Percentiles rank a stretch among this genome's conserved stretches.
Conservation (phyloP, 2,329 filamentous ascomycete genomes). For the Pseudocercospora pini-densiflorae region DNA sequence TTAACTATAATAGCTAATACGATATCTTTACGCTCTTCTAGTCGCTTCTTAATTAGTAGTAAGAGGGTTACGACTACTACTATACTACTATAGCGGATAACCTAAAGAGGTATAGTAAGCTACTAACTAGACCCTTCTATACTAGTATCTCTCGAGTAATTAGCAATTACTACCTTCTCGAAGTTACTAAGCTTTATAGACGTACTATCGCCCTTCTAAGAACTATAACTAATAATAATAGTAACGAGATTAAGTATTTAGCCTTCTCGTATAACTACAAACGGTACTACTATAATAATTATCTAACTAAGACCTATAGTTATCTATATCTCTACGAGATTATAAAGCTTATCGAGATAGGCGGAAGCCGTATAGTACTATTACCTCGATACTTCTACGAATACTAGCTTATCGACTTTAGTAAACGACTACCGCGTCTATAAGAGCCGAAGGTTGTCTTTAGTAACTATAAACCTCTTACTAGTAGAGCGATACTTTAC, state of each 20-base stretch:
- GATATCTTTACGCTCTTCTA: background rate
- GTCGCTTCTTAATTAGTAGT: background rate
- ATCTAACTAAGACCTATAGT: background rate
- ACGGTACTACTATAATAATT: background rate
- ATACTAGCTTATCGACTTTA: background rate
- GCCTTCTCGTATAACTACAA: background rate
- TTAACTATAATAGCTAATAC: background rate
- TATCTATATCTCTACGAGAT: background rate
- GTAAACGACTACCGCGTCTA: background rate
- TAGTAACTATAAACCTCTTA: background rate
- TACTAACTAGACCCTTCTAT: background rate
- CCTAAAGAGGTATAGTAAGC: background rate
- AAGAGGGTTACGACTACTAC: background rate
- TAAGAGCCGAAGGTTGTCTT: background rate
- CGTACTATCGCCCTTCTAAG: background rate
- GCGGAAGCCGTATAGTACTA: background rate
- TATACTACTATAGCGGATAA: background rate
- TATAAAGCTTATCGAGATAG: background rate
- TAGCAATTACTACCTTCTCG: background rate
- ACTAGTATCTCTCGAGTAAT: background rate
- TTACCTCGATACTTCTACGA: background rate
- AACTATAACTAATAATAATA: background rate
- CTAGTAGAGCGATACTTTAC: background rate
- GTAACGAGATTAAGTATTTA: background rate
- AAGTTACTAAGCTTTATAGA: background rate